phyloP scores from a whole-genome alignment of 2,329 filamentous ascomycete species.

The Fusarium gaditjirri region DNA sequence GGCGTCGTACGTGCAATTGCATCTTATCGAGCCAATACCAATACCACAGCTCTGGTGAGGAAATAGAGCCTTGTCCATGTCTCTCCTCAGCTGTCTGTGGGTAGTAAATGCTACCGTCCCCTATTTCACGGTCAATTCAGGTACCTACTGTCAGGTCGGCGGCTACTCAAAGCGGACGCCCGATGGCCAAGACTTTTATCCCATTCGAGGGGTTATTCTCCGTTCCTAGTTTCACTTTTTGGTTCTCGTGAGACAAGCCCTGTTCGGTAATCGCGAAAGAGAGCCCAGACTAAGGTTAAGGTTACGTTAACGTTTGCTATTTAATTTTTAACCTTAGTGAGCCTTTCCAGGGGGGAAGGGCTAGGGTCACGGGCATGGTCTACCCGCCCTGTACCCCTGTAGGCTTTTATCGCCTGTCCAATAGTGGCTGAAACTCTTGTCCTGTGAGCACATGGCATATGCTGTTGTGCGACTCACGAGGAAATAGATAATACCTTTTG shows the following conservation, averaged over 20 bases:
- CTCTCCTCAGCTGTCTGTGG: background rate
- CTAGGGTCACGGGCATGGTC: background rate
- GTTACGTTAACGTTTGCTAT: constrained; percentile 1
- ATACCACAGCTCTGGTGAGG: background rate
- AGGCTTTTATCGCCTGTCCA: background rate
- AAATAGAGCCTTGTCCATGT: background rate
- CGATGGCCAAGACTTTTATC: background rate
- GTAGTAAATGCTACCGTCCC: constrained; percentile 12
- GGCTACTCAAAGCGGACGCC: constrained; percentile 2
- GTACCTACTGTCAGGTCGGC: background rate
- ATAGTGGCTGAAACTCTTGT: background rate
- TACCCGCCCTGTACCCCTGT: constrained; percentile 5
- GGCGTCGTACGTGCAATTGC: constrained; percentile 16
- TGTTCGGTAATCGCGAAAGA: constrained; percentile 26
- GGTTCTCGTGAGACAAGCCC: constrained; percentile 23
- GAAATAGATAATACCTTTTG: background rate
- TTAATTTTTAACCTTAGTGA: constrained; percentile 18
- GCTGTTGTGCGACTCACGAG: background rate
- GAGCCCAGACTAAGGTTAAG: constrained; percentile 1
- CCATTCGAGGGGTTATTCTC: constrained; percentile 29
- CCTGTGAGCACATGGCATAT: background rate
- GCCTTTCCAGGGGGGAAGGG: background rate
- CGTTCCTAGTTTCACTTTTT: constrained; percentile 16
- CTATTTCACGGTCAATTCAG: background rate
- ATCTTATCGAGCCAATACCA: background rate